These are phyloP conservation scores for Ophiostoma sp. DNA, from an alignment of 2,329 filamentous ascomycete species.

Conservation along the genomic window DNA sequence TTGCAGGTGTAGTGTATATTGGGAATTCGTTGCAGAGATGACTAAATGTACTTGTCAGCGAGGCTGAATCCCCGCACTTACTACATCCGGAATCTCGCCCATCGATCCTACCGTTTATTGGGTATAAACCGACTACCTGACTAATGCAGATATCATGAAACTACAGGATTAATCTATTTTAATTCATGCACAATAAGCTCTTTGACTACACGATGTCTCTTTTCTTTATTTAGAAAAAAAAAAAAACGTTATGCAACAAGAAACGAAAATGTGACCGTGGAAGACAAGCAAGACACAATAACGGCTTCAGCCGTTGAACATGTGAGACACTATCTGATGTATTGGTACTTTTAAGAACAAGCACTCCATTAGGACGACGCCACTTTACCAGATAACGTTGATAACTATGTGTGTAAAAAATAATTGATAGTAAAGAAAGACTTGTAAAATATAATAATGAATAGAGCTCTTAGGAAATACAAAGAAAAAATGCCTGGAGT, in stretches of 20 bases:
- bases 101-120: background rate
- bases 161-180: too few species aligned
- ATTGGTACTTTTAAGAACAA: background rate
- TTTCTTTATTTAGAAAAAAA: too few species aligned
- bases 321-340: background rate
- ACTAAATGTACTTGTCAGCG: background rate
- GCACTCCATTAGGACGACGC: background rate
- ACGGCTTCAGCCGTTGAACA: background rate
- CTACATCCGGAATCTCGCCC: background rate
- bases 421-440: background rate
- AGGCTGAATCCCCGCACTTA: slow-evolving; percentile 2
- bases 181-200: too few species aligned
- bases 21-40: background rate
- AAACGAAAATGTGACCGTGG: too few species aligned
- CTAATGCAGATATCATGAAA: background rate
- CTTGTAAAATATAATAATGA: background rate
- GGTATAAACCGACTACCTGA: background rate
- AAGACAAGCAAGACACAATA: too few species aligned
- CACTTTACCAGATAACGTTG: too few species aligned
- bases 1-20: background rate
- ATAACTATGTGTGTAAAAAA: background rate
- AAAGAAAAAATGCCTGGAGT: background rate
- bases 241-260: too few species aligned
- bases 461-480: background rate
- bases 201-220: too few species aligned